These are phyloP conservation scores for Amorphotheca resinae DNA, from an alignment of 495 filamentous ascomycete genomes.

Conservation along the genomic window DNA sequence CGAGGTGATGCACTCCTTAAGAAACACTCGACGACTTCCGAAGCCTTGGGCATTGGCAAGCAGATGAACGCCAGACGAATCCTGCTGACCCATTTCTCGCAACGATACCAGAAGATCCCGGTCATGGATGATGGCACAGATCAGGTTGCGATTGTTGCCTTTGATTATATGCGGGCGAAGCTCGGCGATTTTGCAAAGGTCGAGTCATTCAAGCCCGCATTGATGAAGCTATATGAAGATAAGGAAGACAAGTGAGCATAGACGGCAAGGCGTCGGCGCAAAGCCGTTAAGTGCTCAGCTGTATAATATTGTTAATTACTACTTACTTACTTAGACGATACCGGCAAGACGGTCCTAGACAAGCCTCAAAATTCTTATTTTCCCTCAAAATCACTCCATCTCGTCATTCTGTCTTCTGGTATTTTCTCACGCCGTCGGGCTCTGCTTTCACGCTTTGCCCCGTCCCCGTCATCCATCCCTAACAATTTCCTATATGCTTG, in stretches of 20 bases:
- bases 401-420: not conserved
- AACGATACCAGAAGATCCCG: slow-evolving; percentile 85
- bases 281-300: too few relatives aligned
- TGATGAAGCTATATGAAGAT: slow-evolving; percentile 52
- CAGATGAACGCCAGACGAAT: slow-evolving; percentile 65
- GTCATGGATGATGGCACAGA: slow-evolving; percentile 29
- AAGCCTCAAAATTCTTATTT: not conserved
- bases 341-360: not conserved
- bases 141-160: slow-evolving; percentile 59
- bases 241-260: slow-evolving; percentile 22
- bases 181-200: slow-evolving; percentile 68
- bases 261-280: too few relatives aligned
- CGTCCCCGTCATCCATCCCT: not conserved
- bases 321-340: not conserved
- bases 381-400: not conserved
- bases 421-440: too few relatives aligned
- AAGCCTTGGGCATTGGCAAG: slow-evolving; percentile 67
- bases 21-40: slow-evolving; percentile 74
- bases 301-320: slow-evolving; percentile 1
- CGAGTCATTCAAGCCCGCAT: slow-evolving; percentile 58
- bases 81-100: slow-evolving; percentile 85
- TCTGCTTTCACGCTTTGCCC: too few relatives aligned
- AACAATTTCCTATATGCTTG: not conserved
- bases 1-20: slow-evolving; percentile 67
- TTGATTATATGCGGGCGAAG: slow-evolving; percentile 79